Conservation (phyloP, 1,139 yeast species). For the Ogataea hybrid region DNA sequence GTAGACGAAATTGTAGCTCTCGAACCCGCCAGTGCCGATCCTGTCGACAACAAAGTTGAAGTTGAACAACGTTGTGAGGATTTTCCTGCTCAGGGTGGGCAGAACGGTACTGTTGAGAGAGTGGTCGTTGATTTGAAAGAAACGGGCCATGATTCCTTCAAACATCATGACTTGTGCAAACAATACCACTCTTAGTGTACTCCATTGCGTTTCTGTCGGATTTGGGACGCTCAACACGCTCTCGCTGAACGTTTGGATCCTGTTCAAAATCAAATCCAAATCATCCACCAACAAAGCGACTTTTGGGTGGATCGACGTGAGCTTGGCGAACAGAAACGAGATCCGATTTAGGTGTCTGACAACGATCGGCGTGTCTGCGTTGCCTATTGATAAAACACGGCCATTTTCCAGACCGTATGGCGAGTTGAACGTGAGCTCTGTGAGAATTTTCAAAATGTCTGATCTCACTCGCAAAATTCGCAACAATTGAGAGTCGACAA, state of each 20-base stretch:
- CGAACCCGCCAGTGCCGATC: constrained; percentile 72
- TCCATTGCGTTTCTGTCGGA: constrained; percentile 18
- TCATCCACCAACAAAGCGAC: constrained; percentile 18
- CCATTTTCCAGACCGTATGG: constrained; percentile 31
- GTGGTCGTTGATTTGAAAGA: constrained; percentile 8
- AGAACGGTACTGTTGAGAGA: constrained; percentile 16
- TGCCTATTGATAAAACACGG: neutral
- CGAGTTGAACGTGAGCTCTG: constrained; percentile 29
- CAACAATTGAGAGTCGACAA: constrained; percentile 23
- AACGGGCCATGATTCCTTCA: constrained; percentile 30
- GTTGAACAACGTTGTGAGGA: constrained; percentile 49
- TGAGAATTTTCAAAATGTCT: constrained; percentile 17
- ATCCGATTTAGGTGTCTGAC: constrained; percentile 50
- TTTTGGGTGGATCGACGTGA: constrained; percentile 14
- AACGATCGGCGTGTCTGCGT: constrained; percentile 37
- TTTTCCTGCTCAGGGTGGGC: constrained; percentile 34
- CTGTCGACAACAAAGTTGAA: constrained; percentile 54
- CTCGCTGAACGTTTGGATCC: constrained; percentile 24
- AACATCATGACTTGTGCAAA: constrained; percentile 27
- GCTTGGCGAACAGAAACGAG: constrained; percentile 37
- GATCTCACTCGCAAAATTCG: constrained; percentile 14
- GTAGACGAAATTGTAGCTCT: constrained; percentile 65
- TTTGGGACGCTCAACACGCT: neutral
- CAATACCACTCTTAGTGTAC: constrained; percentile 22
- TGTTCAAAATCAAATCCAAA: constrained; percentile 30